Base-by-base conservation (phyloP, 495 filamentous ascomycete genomes). In the Talaromyces stipitatus region DNA sequence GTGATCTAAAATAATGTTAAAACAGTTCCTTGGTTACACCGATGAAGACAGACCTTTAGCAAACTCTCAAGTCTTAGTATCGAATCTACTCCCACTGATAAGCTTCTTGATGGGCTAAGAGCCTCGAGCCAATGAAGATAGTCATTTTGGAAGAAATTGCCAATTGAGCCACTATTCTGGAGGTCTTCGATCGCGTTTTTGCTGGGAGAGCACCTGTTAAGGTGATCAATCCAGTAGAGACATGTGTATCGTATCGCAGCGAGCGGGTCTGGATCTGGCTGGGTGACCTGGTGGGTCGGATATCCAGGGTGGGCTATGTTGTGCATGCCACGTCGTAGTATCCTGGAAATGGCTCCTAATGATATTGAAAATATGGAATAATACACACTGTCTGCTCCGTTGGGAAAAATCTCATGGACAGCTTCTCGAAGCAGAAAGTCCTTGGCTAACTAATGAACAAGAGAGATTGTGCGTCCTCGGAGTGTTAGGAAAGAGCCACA, bases 81-180 rank as follows among this genome's bases (percentile, higher is more conserved):
- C 22, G 50, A 43, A 29, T 3, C 3, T 53, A 72, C 55, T 4
- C 64, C 66, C 9, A 60, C 28, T 38, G 63, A 64, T 55, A 72
- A 16, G 45, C 61, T 60, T 58, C 47, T 60, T 18, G 61, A 60
- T 16, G 70, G 63, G 45, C 67, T 66, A 12, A 76, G 62, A 45
- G 66, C 66, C 54, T 76, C 70, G 2, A 73, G 60, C 71, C 68
- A 73, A 58, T 75, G 58, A 43, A 74, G 64, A 38, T 62, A 69
- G 9, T 66, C 55, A 20, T 62, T 24, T 18, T 30, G 56, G 1
- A 73, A 20, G 50, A 73, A 74, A 0, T 7, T 41, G 18, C 59
- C 22, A 1, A 69, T 47, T 0, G 33, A 38, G 0, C 48, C 53
- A 18, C 50, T 48, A 55, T 66, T 58, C 24, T 63, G 20, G 9